A percentile compares a stretch with the other conserved stretches of the same genome.
phyloP scores from a whole-genome alignment of 371 early-diverging fungal species.

The Apophysomyces sp. region DNA sequence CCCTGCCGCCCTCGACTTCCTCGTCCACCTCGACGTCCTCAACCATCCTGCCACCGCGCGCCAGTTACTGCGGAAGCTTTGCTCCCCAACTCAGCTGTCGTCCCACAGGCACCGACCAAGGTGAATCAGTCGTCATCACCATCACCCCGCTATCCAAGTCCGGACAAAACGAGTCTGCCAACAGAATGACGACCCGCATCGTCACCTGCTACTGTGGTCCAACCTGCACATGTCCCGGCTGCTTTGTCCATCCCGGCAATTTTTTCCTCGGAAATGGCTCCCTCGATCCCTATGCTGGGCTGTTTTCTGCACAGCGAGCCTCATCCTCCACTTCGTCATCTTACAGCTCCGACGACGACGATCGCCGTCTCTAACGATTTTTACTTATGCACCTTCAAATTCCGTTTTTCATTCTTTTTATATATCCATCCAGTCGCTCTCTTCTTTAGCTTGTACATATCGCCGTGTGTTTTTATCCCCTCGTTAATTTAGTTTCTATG shows the following conservation, averaged over 20 bases:
- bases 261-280: conserved; percentile 22
- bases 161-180: background rate
- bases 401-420: background rate
- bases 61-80: conserved; percentile 25
- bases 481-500: background rate
- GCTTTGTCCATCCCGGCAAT: conserved; percentile 36
- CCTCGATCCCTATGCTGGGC: conserved; percentile 31
- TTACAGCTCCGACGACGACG: conserved; percentile 34
- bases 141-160: conserved; percentile 11
- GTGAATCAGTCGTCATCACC: conserved; percentile 17
- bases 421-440: background rate
- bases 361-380: background rate
- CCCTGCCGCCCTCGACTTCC: background rate
- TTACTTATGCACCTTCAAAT: background rate
- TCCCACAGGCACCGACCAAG: conserved; percentile 3
- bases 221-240: conserved; percentile 33
- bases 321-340: conserved; percentile 29
- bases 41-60: background rate
- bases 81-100: conserved; percentile 16
- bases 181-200: conserved; percentile 23
- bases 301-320: conserved; percentile 1
- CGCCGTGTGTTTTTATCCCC: conserved; percentile 4
- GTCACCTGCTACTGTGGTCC: conserved; percentile 38
- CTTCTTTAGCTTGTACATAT: conserved; percentile 4
- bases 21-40: background rate